phyloP scores from a whole-genome alignment of 129 eudicot species.

The Centrapalus pauciflorus region DNA sequence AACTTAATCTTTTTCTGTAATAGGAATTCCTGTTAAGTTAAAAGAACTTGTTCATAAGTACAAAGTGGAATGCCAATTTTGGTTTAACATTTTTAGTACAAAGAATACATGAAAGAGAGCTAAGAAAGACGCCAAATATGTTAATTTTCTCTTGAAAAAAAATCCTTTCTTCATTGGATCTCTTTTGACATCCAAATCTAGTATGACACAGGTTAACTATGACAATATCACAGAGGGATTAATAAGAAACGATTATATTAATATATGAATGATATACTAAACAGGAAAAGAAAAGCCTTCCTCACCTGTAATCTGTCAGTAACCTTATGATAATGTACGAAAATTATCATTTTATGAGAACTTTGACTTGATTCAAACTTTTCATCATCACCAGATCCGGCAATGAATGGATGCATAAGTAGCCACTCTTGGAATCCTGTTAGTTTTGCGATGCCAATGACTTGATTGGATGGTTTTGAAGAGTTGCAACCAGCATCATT shows the following conservation, averaged over 20 bases:
- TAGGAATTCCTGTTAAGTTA: conserved; percentile 52
- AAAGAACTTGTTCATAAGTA: conserved; percentile 1
- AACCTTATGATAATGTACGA: conserved; percentile 92
- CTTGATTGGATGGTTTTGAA: conserved; percentile 45
- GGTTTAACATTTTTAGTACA: not conserved
- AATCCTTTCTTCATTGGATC: conserved; percentile 9
- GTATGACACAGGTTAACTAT: not conserved
- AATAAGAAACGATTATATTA: not conserved
- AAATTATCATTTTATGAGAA: conserved; percentile 89
- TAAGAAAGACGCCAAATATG: not conserved
- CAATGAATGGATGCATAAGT: conserved; percentile 72
- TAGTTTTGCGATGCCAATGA: conserved; percentile 75
- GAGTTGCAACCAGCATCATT: conserved; percentile 20
- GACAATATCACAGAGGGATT: not conserved
- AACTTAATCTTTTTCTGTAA: conserved; percentile 62
- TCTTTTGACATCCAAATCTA: not conserved
- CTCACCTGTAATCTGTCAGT: conserved; percentile 79
- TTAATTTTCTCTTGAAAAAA: not conserved
- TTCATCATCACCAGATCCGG: conserved; percentile 48
- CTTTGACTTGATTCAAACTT: conserved; percentile 39
- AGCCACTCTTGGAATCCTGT: conserved; percentile 91
- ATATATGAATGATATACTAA: conserved; percentile 1
- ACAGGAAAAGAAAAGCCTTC: conserved; percentile 8
- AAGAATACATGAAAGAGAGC: not conserved
- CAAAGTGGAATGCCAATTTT: conserved; percentile 4